Evolutionary conservation across 2,329 filamentous ascomycete genomes (phyloP), one percentile per base, ranked within the genome.

Genomic region (Calycina marina): DNA sequence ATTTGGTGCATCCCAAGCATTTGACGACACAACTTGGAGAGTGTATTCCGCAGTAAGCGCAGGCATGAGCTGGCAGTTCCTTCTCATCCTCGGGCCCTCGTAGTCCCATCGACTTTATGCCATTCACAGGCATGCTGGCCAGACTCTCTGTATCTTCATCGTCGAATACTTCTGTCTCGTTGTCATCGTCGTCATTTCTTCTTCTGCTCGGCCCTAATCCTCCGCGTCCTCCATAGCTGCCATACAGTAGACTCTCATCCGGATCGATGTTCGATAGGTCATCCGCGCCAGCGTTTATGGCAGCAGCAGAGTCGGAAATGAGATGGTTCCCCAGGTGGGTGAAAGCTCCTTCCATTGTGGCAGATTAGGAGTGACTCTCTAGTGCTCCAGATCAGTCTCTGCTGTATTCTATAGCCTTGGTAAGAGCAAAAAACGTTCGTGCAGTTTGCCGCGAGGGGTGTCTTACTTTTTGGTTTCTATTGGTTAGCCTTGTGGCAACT

Each of bases 1-100:
- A 98, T 56, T 96, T 98, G 63, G 73, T 88, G 64, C 90, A 98
- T 39, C 77, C 71, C 39, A 98, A 67, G 53, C 90, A 98, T 61
- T 94, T 96, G 48, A 98, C 90, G 36, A 98, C 92, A 44, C 81
- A 90, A 53, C 80, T 79, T 2, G 90, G 79, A 37, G 92, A 93
- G 61, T 98, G 90, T 42, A 98, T 98, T 38, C 90, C 90, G 55
- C 90, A 98, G 58, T 94, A 94, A 76, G 86, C 83, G 78, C 88
- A 98, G 44, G 92, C 90, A 63, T 98, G 90, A 40, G 82, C 65
- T 15, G 90, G 90, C 33, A 96, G 72, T 56, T 93, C 84, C 51
- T 86, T 86, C 47, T 92, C 82, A 52, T 93, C 84, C 45, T 92
- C 82, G 6, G 65, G 40, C n/a, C 64, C 56, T 55, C 64, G 53